Evolutionary conservation across 2,329 filamentous ascomycete genomes (phyloP).

Genomic region (Sporothrix curviconia): DNA sequence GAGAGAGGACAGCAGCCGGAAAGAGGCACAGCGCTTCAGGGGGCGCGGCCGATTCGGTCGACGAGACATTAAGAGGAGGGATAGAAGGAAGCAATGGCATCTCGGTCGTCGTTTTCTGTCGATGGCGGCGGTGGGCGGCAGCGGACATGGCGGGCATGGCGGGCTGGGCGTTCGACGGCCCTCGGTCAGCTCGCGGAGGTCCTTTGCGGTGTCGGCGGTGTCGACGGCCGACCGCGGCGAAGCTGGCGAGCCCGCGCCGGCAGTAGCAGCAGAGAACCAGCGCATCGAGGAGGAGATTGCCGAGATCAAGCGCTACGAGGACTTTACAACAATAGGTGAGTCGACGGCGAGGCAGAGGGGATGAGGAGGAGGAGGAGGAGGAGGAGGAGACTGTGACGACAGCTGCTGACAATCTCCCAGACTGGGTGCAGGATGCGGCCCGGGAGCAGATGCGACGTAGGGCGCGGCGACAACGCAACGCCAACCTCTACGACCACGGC

Average conservation of each 20-base stretch:
- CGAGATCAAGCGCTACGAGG: slow-evolving; percentile 97
- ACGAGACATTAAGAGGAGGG: background rate
- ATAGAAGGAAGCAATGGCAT: slow-evolving; percentile 9
- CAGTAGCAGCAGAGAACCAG: slow-evolving; percentile 50
- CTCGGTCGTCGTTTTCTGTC: slow-evolving; percentile 13
- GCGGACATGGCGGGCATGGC: background rate
- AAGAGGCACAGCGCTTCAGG: too few species aligned
- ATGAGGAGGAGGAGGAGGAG: background rate
- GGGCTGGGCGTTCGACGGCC: slow-evolving; percentile 34
- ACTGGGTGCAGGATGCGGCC: slow-evolving; percentile 97
- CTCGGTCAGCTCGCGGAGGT: slow-evolving; percentile 59
- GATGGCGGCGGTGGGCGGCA: background rate
- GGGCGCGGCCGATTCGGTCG: slow-evolving; percentile 8
- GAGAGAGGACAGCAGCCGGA: too few species aligned
- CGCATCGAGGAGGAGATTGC: slow-evolving; percentile 91
- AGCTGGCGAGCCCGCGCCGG: slow-evolving; percentile 45
- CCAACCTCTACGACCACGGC: slow-evolving; percentile 62
- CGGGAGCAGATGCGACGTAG: slow-evolving; percentile 80
- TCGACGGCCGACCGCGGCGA: slow-evolving; percentile 45
- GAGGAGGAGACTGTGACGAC: background rate
- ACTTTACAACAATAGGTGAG: slow-evolving; percentile 88
- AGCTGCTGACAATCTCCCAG: slow-evolving; percentile 34
- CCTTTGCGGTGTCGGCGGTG: slow-evolving; percentile 61
- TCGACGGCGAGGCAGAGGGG: slow-evolving; percentile 25
- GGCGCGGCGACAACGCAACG: slow-evolving; percentile 63